Evolutionary conservation across 108 stramenopile species (phyloP), one percentile per base, ranked within the genome.

Genomic region (Pseudonitzschia delicatissima): DNA sequence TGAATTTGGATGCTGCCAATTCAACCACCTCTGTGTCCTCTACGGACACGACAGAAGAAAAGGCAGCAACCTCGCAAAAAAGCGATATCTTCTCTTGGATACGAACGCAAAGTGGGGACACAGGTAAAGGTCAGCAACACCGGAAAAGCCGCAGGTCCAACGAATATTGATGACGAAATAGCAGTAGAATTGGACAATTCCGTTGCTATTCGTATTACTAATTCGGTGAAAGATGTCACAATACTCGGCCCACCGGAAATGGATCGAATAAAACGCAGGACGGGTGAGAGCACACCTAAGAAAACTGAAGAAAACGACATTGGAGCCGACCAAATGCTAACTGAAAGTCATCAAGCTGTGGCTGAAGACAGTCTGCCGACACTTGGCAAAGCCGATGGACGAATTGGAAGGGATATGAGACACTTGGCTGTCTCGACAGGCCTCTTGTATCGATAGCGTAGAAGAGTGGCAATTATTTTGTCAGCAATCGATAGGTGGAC

Each of bases 381-480:
- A 26, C 63, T 80, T 42, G 82, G 83, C 42, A 57, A 72, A 55
- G 77, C 83, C 0, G 58, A 67, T 40, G 75, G 76, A 9, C 80
- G 86, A 29, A 87, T 90, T 25, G 80, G 76, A 7, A 52, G 82
- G 13, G 89, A 91, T 63, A 86, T 85, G 83, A n/a, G 60, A 47
- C 73, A 79, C 32, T 58, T 85, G 15, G 83, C 90, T 9, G 77
- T 89, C 1, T 80, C 81, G 7, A 78, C 89, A 47, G n/a, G 83
- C 86, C 1, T 74, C 85, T 1, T 76, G 68, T 50, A 76, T 86
- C 45, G 83, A 87, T n/a, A 68, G 74, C 39, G 76, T 68, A 21
- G 76, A 64, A 61, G 82, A 89, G 47, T 92, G 84, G 84, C 70
- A 69, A 65, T 57, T 68, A 8, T 87, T 87, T 70, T 82, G 79